Percentiles rank a stretch among this genome's conserved stretches.
Conservation (phyloP, 1,284 basidiomycete genomes). For the Inonotus hispidus region DNA sequence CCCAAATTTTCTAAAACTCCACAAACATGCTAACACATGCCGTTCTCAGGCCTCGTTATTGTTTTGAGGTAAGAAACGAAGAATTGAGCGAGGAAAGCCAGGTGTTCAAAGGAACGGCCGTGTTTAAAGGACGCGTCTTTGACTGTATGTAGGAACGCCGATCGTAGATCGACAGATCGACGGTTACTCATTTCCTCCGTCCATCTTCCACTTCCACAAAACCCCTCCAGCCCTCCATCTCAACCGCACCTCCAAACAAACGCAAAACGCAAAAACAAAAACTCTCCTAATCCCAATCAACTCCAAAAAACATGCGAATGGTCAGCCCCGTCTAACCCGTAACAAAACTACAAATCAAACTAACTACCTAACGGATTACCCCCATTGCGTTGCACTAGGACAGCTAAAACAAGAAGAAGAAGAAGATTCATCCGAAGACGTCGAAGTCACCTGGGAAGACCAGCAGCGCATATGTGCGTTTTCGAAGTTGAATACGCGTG, state of each 20-base stretch:
- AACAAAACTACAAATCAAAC: background rate
- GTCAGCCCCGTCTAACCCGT: background rate
- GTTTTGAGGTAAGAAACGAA: too few species aligned
- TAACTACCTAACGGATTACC: too few species aligned
- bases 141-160: background rate
- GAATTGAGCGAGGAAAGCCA: too few species aligned
- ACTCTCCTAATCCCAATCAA: too few species aligned
- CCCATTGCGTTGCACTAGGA: too few species aligned
- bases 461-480: conserved; percentile 92
- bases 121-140: too few species aligned
- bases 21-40: too few species aligned
- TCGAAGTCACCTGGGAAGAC: conserved; percentile 95
- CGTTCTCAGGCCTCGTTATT: too few species aligned
- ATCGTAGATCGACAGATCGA: background rate
- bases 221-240: background rate
- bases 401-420: conserved; percentile 77
- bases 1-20: too few species aligned
- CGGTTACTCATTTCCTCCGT: background rate
- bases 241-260: too few species aligned
- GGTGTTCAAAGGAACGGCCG: too few species aligned
- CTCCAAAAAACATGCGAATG: conserved; percentile 4
- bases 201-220: background rate
- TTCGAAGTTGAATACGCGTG: conserved; percentile 83
- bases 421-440: conserved; percentile 78
- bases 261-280: too few species aligned